Base-by-base conservation (phyloP, 164 flowering plant genomes). In the Litsea cubeba region DNA sequence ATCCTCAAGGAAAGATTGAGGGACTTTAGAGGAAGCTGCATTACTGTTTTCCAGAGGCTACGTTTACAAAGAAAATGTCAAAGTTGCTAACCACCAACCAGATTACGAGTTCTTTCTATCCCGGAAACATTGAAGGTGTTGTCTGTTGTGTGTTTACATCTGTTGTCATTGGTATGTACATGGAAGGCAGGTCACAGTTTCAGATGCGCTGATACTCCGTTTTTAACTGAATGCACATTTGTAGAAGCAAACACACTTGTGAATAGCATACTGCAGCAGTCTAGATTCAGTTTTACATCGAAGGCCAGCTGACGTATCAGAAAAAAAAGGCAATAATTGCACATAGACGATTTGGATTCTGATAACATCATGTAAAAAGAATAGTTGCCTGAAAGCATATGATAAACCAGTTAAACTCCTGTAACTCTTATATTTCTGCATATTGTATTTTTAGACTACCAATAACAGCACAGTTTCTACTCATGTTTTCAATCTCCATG, bases 21-120 rank as follows among this genome's bases (percentile, higher is more conserved):
- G n/a, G 50, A 74, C 80, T 15, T 76, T 78, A 12, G 77, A 78
- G 64, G 75, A 78, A 78, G 71, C 62, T 78, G 80, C 80, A 71
- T 70, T 22, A 40, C 63, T 74, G 17, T 78, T 78, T 65, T 69
- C 79, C 58, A 76, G 79, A 81, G 79, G 83, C 62, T 50, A 32
- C 49, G 67, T 78, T 68, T 70, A 2, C 71, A 78, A 78, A 68
- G 73, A 63, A 20, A 69, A 73, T 6, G 72, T 70, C 30, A 72
- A 67, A 70, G 76, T 68, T 28, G 54, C 71, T 40, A 78, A 81
- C 50, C 70, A 28, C 35, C 81, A 81, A 69, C 83, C 78, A 23
- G 83, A 81, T 78, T 75, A 75, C 35, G 81, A 78, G 72, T 81
- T 81, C 72, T 81, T 81, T 51, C 50, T 73, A 12, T 75, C 79